These are phyloP conservation scores for Schwanniomyces occidentalis DNA, from an alignment of 805 yeast genomes.

Conservation along the genomic window DNA sequence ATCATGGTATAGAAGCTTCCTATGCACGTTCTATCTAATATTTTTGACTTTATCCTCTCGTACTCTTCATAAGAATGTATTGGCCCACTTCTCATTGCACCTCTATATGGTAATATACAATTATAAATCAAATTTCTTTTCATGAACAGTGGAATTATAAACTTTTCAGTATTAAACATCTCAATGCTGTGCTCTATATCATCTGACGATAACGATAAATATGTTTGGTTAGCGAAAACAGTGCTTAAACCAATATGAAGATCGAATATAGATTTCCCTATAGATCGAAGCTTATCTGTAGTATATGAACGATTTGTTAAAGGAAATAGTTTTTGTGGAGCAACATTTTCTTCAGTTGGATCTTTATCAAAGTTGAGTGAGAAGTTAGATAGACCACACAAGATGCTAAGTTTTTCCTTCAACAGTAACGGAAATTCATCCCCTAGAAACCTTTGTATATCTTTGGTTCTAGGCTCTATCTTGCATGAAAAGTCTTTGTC, in stretches of 20 bases:
- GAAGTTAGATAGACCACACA: constrained; percentile 31
- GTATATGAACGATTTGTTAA: constrained; percentile 9
- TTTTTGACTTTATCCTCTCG: constrained; percentile 9
- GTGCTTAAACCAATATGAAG: constrained; percentile 23
- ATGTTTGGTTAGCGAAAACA: constrained; percentile 28
- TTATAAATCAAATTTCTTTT: constrained; percentile 25
- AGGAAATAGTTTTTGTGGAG: background rate
- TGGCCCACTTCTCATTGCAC: constrained; percentile 24
- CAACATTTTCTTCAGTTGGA: background rate
- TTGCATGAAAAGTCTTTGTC: constrained; percentile 10
- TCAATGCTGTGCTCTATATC: constrained; percentile 27
- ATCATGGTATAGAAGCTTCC: constrained; percentile 41
- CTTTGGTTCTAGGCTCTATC: constrained; percentile 14
- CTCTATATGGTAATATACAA: constrained; percentile 31
- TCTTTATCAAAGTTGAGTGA: constrained; percentile 4
- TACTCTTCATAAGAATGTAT: constrained; percentile 9
- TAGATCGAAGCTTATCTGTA: constrained; percentile 21
- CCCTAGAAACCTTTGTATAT: constrained; percentile 27
- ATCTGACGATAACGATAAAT: constrained; percentile 26
- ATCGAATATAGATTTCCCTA: constrained; percentile 26
- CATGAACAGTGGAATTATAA: constrained; percentile 32
- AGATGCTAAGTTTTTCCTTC: constrained; percentile 25
- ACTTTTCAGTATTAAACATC: constrained; percentile 17
- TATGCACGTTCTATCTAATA: constrained; percentile 24
- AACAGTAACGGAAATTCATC: constrained; percentile 20